phyloP scores from a whole-genome alignment of 1,284 basidiomycete species.

The Sanghuangporus sanghuang region DNA sequence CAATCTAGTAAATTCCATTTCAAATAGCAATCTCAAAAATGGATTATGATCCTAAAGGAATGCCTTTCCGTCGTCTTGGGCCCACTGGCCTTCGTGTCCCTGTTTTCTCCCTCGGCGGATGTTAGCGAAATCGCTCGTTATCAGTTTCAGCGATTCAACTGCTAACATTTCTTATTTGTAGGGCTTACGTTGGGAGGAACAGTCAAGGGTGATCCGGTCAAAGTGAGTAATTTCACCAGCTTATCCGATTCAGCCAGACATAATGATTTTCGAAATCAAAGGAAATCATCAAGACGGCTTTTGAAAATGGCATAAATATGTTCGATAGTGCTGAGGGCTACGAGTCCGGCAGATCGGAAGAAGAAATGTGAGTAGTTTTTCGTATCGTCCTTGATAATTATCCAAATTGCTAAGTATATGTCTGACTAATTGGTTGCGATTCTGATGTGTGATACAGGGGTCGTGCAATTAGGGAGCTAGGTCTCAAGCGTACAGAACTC shows the following conservation, averaged over 20 bases:
- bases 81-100: constrained; percentile 72
- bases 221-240: constrained; percentile 31
- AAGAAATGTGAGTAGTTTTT: constrained; percentile 47
- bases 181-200: constrained; percentile 67
- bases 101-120: constrained; percentile 76
- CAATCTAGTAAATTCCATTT: no score
- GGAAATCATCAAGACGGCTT: constrained; percentile 62
- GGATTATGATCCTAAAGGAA: constrained; percentile 29
- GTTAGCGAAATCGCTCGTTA: constrained; percentile 35
- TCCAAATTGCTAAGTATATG: no score
- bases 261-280: constrained; percentile 22
- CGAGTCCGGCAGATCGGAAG: constrained; percentile 64
- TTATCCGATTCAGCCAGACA: background rate
- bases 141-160: background rate
- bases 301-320: constrained; percentile 68
- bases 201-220: constrained; percentile 68
- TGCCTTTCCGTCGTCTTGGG: constrained; percentile 74
- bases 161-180: constrained; percentile 20
- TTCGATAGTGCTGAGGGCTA: constrained; percentile 65
- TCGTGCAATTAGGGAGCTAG: constrained; percentile 70
- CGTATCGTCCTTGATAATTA: background rate
- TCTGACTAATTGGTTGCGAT: background rate
- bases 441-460: constrained; percentile 44
- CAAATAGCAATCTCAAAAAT: background rate
- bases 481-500: constrained; percentile 64